Base-by-base conservation (phyloP, 2,329 filamentous ascomycete species). In the Aspergillus felis region DNA sequence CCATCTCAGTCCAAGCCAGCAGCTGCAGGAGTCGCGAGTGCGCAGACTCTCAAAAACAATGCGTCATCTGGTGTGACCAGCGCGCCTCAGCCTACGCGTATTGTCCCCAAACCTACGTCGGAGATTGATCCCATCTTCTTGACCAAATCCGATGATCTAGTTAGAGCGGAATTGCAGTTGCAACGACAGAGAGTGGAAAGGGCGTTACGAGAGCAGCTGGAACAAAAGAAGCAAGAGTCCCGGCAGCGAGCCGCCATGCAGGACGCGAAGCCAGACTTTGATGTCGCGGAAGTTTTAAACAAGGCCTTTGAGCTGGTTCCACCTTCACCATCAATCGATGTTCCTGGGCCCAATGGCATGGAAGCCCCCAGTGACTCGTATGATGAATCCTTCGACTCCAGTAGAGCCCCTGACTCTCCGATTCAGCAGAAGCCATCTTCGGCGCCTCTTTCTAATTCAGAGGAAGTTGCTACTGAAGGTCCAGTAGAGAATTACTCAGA, bases 301-400 rank as follows among this genome's bases (percentile, higher is more conserved):
- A 87, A 86, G 73, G 89, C 88, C 50, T 79, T 88, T 71, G 82
- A 86, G 62, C 79, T 91, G 65, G 90, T 91, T 70, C 86, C 87
- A 73, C 86, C 86, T 56, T 81, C 87, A 65, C 84, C 88, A 68
- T 79, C 81, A 62, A 76, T 84, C 67, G 75, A 81, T 71, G 76
- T 64, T 41, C 71, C 76, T 61, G 72, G 75, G 58, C 79, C 80
- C 80, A 83, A 84, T 78, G 80, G 80, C 65, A 81, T 87, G 74
- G 81, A 80, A 69, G 85, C 86, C 73, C 82, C 84, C 70, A 89
- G 82, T 82, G 90, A 93, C 74, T 94, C 91, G 38, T 90, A 92
- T 78, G 92, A 97, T 76, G 89, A 95, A 73, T 94, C 92, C 44
- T 96, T 96, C 76, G 97, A 97, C 80, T 97, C 93, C 64, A 97